These are phyloP conservation scores for Fraxinus floribunda DNA, from an alignment of 305 asterid species.

Conservation along the genomic window DNA sequence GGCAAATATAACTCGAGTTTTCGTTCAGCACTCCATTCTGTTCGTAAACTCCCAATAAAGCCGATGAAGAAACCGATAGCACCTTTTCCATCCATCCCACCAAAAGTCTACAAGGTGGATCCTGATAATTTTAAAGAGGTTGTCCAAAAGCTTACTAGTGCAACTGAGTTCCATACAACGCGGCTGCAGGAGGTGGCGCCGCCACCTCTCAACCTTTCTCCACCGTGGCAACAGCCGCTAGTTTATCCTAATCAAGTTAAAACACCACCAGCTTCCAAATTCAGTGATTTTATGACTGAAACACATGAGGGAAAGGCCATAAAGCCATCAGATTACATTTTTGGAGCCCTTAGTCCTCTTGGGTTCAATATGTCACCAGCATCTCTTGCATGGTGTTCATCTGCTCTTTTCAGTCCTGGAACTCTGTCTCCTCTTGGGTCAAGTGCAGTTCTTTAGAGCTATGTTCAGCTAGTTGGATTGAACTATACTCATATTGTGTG, in stretches of 20 bases:
- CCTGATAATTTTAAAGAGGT: conserved; percentile 31
- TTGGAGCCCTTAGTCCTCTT: conserved; percentile 35
- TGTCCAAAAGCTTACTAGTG: conserved; percentile 33
- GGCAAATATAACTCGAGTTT: conserved; percentile 13
- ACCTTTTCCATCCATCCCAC: conserved; percentile 31
- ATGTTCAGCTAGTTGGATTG: background rate
- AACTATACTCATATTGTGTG: background rate
- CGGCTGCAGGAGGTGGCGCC: background rate
- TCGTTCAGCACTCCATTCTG: conserved; percentile 41
- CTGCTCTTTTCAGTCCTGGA: conserved; percentile 47
- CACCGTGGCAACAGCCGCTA: conserved; percentile 1
- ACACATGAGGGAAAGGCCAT: conserved; percentile 10
- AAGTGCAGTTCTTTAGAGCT: conserved; percentile 23
- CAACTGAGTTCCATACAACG: conserved; percentile 16
- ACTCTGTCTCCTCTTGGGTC: conserved; percentile 34
- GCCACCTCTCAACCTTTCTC: conserved; percentile 18
- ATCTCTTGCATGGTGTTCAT: conserved; percentile 48
- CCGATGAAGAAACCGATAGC: conserved; percentile 34
- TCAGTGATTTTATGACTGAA: background rate
- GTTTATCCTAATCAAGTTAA: background rate
- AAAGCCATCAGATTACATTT: conserved; percentile 22
- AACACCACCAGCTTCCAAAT: background rate
- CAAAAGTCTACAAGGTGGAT: conserved; percentile 34
- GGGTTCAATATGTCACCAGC: conserved; percentile 52
- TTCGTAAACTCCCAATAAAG: conserved; percentile 38